Evolutionary conservation across 1,284 basidiomycete genomes (phyloP).

Genomic region (Athelia psychrophila): DNA sequence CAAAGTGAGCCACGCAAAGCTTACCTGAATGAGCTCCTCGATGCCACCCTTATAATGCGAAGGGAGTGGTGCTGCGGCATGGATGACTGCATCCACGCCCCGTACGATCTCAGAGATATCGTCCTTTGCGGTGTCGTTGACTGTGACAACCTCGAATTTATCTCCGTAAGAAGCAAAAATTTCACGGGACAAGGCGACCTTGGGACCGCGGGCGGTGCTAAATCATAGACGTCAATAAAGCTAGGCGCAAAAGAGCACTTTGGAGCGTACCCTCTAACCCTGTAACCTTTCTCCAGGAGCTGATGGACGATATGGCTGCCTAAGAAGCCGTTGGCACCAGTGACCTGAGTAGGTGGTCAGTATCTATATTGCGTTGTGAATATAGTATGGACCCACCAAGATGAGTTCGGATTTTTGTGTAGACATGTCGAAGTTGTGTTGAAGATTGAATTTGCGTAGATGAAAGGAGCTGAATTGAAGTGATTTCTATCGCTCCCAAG

Average conservation of each 20-base stretch:
- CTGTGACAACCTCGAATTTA: constrained; percentile 18
- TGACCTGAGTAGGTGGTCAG: too few species aligned
- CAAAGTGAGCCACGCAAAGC: not conserved
- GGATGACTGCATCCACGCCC: constrained; percentile 26
- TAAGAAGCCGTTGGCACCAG: constrained; percentile 30
- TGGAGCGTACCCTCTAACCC: constrained; percentile 23
- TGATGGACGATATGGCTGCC: constrained; percentile 27
- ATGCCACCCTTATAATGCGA: constrained; percentile 10
- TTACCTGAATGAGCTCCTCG: constrained; percentile 18
- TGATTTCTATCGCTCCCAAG: too few species aligned
- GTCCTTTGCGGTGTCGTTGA: constrained; percentile 20
- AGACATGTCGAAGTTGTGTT: too few species aligned
- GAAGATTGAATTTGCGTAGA: too few species aligned
- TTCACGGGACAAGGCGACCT: constrained; percentile 15
- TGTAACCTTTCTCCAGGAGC: constrained; percentile 26
- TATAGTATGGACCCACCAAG: too few species aligned
- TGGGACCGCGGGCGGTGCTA: constrained; percentile 23
- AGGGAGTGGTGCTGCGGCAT: constrained; percentile 25
- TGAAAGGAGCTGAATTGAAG: too few species aligned
- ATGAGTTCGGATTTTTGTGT: too few species aligned
- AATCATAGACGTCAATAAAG: not conserved
- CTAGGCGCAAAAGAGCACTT: not conserved
- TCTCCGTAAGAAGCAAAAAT: constrained; percentile 18
- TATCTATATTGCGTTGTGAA: too few species aligned
- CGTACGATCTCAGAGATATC: not conserved